phyloP scores from a whole-genome alignment of 2,329 filamentous ascomycete species.

The Fusarium protoensiforme region DNA sequence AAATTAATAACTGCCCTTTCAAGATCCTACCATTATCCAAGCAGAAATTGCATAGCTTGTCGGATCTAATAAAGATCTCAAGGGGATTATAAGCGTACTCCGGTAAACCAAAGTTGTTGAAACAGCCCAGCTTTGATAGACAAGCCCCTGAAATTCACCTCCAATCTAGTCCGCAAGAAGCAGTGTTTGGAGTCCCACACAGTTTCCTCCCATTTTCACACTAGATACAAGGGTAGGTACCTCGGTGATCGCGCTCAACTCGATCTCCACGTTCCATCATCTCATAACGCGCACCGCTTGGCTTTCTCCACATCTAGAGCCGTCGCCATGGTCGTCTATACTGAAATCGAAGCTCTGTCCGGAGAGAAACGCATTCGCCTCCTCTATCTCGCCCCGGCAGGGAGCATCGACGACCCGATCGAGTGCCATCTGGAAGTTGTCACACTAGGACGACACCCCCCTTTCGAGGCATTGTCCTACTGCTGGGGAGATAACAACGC shows the following conservation, averaged over 20 bases:
- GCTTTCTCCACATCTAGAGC: neutral
- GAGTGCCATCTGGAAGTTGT: neutral
- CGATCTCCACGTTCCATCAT: neutral
- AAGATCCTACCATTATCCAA: neutral
- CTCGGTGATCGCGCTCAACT: too few species aligned
- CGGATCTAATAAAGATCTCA: neutral
- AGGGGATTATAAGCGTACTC: neutral
- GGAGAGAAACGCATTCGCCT: neutral
- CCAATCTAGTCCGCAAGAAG: neutral
- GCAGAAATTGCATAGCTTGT: neutral
- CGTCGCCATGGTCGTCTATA: neutral
- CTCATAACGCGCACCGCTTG: neutral
- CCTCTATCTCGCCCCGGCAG: neutral
- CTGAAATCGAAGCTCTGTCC: neutral
- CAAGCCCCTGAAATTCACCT: neutral
- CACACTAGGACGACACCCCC: neutral
- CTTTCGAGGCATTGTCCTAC: neutral
- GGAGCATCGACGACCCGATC: neutral
- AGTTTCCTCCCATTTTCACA: neutral
- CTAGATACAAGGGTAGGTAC: too few species aligned
- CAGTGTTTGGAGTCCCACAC: neutral
- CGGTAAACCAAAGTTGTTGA: neutral
- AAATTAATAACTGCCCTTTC: neutral
- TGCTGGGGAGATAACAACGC: neutral
- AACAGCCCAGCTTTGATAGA: neutral